Conservation (phyloP, 2,329 filamentous ascomycete species). For the Zopfia rhizophila region DNA sequence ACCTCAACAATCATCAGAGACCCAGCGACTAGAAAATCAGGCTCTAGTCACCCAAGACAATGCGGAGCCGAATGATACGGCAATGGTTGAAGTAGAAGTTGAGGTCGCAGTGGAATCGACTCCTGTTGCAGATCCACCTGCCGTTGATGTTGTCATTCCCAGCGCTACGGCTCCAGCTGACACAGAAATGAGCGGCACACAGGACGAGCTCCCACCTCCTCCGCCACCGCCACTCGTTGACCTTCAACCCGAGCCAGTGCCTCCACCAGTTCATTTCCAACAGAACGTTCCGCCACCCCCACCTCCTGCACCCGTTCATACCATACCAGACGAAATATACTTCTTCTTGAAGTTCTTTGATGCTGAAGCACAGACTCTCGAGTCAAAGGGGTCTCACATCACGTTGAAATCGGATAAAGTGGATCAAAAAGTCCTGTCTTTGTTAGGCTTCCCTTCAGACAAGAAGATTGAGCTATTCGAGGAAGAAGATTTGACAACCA, state of each 20-base stretch:
- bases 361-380: conserved; percentile 45
- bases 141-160: conserved; percentile 33
- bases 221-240: conserved; percentile 38
- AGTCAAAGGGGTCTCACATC: conserved; percentile 45
- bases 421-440: conserved; percentile 42
- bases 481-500: conserved; percentile 49
- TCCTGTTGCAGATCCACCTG: conserved; percentile 28
- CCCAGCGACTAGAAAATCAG: conserved; percentile 2
- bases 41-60: conserved; percentile 2
- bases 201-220: conserved; percentile 36
- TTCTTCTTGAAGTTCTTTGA: conserved; percentile 55
- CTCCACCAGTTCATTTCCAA: conserved; percentile 20
- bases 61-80: conserved; percentile 27
- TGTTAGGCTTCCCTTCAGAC: conserved; percentile 42
- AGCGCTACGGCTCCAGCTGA: conserved; percentile 29
- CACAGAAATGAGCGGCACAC: conserved; percentile 50
- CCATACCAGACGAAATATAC: conserved; percentile 47
- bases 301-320: conserved; percentile 30
- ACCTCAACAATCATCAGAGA: conserved; percentile 7
- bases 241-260: conserved; percentile 24
- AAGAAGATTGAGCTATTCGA: conserved; percentile 63
- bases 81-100: conserved; percentile 34
- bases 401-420: conserved; percentile 44
- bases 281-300: conserved; percentile 19
- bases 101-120: conserved; percentile 21